Percentiles rank a stretch among this genome's conserved stretches.
phyloP scores from a whole-genome alignment of 441 rosid species.

The Viola pubescens region DNA sequence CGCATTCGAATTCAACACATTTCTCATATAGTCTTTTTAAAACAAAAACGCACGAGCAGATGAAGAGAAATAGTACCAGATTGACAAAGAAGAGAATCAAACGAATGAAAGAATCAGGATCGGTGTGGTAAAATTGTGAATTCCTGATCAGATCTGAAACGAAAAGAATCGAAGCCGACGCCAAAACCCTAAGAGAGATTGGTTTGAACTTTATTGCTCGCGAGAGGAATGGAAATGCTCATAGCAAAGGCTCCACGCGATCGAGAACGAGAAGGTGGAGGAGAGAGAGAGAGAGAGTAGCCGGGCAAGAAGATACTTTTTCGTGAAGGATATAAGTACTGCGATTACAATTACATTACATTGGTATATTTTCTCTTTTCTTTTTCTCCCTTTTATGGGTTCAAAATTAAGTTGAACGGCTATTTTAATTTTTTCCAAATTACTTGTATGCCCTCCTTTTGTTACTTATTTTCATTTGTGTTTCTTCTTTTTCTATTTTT shows the following conservation, averaged over 20 bases:
- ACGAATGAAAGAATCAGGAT: background rate
- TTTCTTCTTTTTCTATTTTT: background rate
- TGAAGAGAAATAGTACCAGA: background rate
- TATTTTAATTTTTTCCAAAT: background rate
- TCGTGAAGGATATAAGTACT: background rate
- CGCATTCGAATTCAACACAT: background rate
- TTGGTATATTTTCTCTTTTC: background rate
- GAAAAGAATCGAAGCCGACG: background rate
- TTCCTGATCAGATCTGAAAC: background rate
- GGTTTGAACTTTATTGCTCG: background rate
- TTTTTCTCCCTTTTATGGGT: background rate
- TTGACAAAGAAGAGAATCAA: background rate
- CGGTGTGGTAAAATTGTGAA: background rate
- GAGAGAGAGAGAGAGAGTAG: background rate
- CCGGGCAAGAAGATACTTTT: background rate
- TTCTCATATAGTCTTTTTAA: background rate
- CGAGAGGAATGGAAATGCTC: background rate
- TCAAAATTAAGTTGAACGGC: constrained; percentile 3
- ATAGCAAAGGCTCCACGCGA: background rate
- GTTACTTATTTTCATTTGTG: background rate
- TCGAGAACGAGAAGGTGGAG: background rate
- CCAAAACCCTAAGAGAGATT: background rate
- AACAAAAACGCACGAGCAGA: background rate
- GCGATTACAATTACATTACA: background rate
- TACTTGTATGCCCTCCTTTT: constrained; percentile 1